Conservation (phyloP, 768 basidiomycete species). For the Termitomyces sp. region DNA sequence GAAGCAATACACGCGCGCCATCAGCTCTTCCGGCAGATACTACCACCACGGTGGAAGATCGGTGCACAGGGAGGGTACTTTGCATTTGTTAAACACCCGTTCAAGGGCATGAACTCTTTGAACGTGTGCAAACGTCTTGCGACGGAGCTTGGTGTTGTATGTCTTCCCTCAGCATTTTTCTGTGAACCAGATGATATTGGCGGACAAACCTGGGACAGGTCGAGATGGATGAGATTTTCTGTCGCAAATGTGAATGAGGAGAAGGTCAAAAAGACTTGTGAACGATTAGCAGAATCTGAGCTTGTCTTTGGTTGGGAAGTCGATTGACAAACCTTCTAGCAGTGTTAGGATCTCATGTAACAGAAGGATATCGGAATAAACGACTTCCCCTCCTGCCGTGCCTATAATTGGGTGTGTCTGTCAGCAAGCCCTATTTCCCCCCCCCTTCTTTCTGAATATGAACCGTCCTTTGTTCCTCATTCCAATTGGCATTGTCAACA, state of each 20-base stretch:
- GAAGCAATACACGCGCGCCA: constrained; percentile 46
- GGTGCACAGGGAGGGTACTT: constrained; percentile 70
- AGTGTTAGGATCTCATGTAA: too few relatives aligned
- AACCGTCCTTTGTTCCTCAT: too few relatives aligned
- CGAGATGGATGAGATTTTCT: constrained; percentile 71
- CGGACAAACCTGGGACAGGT: constrained; percentile 31
- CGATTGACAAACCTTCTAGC: neutral
- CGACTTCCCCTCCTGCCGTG: too few relatives aligned
- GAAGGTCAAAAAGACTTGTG: constrained; percentile 44
- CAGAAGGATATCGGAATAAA: too few relatives aligned
- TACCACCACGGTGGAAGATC: constrained; percentile 56
- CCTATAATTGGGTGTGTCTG: too few relatives aligned
- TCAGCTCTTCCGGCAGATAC: constrained; percentile 39
- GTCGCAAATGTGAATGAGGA: constrained; percentile 77
- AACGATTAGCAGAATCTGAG: constrained; percentile 38
- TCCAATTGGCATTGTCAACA: too few relatives aligned
- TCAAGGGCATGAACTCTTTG: constrained; percentile 34
- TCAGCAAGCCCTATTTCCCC: too few relatives aligned
- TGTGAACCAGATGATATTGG: constrained; percentile 23
- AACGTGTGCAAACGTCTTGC: constrained; percentile 58
- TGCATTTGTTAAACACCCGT: constrained; percentile 72
- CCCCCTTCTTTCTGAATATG: too few relatives aligned
- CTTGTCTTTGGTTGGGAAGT: constrained; percentile 31
- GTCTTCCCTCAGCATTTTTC: constrained; percentile 66
- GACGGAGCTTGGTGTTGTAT: constrained; percentile 54